Conservation (phyloP, 768 basidiomycete genomes). For the Leccinum boreale region DNA sequence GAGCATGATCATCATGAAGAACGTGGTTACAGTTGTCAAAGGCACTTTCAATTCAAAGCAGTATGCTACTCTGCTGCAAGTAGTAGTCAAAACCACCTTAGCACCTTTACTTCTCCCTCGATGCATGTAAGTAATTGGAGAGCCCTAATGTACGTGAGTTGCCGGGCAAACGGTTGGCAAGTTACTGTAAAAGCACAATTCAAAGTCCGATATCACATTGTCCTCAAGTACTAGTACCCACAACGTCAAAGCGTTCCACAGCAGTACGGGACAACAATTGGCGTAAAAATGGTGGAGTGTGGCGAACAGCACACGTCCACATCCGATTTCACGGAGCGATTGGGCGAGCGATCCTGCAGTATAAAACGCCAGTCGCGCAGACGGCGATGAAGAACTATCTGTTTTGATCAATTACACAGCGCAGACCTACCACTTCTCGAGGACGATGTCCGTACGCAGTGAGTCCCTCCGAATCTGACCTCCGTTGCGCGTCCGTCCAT, state of each 20-base stretch:
- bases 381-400: background rate
- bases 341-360: background rate
- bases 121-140: too few species aligned
- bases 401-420: background rate
- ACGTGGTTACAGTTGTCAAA: background rate
- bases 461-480: background rate
- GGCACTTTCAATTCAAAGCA: background rate
- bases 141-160: background rate
- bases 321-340: background rate
- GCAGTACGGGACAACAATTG: background rate
- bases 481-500: background rate
- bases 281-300: background rate
- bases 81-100: background rate
- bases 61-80: background rate
- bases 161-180: too few species aligned
- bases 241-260: background rate
- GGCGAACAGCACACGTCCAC: background rate
- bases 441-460: background rate
- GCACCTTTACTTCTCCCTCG: too few species aligned
- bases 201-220: background rate
- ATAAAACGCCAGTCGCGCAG: background rate
- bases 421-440: background rate
- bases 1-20: background rate
- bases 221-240: background rate
- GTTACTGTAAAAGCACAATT: too few species aligned